Conservation (phyloP, 2,329 filamentous ascomycete species). For the Tolypocladium tundrense region DNA sequence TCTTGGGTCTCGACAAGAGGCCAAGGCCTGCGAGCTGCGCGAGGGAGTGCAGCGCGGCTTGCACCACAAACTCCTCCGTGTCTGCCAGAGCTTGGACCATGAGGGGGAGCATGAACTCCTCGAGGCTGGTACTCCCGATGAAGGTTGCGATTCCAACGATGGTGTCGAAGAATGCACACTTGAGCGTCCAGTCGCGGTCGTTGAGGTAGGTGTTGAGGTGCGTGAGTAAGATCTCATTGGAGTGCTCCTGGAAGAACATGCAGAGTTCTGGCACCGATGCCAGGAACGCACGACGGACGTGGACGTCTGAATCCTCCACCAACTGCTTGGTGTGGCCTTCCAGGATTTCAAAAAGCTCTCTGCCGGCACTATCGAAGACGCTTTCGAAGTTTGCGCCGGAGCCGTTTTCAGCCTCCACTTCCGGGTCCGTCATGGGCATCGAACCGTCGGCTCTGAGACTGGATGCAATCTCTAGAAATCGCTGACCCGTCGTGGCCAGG, state of each 20-base stretch:
- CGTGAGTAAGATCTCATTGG: slow-evolving; percentile 91
- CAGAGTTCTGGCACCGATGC: slow-evolving; percentile 87
- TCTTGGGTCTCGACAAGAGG: slow-evolving; percentile 71
- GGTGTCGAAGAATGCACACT: slow-evolving; percentile 92
- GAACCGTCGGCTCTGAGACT: slow-evolving; percentile 77
- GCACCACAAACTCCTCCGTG: slow-evolving; percentile 86
- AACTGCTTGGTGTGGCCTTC: slow-evolving; percentile 83
- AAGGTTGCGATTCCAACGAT: slow-evolving; percentile 89
- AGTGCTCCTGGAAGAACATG: slow-evolving; percentile 86
- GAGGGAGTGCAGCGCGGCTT: slow-evolving; percentile 78
- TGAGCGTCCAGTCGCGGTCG: slow-evolving; percentile 90
- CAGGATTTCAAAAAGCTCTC: slow-evolving; percentile 73
- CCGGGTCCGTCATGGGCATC: slow-evolving; percentile 65
- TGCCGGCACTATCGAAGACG: slow-evolving; percentile 77
- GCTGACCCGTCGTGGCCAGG: slow-evolving; percentile 72
- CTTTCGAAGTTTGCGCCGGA: slow-evolving; percentile 65
- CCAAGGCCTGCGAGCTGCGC: slow-evolving; percentile 83
- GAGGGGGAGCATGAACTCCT: slow-evolving; percentile 89
- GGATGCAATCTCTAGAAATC: slow-evolving; percentile 84
- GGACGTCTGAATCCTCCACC: slow-evolving; percentile 75
- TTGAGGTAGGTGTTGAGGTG: slow-evolving; percentile 97
- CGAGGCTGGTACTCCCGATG: slow-evolving; percentile 76
- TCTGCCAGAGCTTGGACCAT: slow-evolving; percentile 95
- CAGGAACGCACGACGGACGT: slow-evolving; percentile 83
- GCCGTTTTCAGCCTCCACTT: slow-evolving; percentile 61